These are phyloP conservation scores for Isochrysis galbana DNA, from an alignment of 78 protist species.

Conservation along the genomic window DNA sequence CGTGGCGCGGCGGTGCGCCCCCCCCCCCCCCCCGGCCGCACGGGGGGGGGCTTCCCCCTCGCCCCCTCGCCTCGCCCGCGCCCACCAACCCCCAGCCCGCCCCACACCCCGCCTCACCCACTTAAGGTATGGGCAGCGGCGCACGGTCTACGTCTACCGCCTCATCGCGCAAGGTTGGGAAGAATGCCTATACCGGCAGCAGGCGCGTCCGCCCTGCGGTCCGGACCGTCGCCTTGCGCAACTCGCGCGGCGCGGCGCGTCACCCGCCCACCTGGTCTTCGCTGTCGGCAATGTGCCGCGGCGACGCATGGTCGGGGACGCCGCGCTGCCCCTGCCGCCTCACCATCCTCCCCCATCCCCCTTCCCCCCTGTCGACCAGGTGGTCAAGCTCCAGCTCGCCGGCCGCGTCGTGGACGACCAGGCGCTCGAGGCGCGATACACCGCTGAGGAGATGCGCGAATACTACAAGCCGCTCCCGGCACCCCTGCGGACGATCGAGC, in stretches of 20 bases:
- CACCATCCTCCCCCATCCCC: background rate
- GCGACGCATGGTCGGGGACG: too few species aligned
- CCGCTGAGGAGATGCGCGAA: background rate
- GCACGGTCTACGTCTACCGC: conserved; percentile 87
- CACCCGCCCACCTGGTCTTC: background rate
- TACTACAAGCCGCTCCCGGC: background rate
- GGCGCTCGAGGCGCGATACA: background rate
- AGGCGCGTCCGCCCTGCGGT: too few species aligned
- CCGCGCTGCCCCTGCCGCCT: too few species aligned
- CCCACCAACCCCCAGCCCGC: too few species aligned
- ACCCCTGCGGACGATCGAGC: background rate
- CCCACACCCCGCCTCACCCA: too few species aligned
- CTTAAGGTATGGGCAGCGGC: conserved; percentile 97
- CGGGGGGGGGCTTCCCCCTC: too few species aligned
- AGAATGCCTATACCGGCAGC: background rate
- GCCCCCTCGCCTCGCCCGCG: too few species aligned
- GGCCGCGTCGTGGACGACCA: background rate
- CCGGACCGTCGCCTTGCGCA: too few species aligned
- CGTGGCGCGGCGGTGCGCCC: too few species aligned
- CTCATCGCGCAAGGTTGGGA: conserved; percentile 53
- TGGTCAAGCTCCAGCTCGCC: conserved; percentile 33
- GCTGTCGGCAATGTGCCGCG: too few species aligned
- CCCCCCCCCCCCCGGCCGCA: too few species aligned
- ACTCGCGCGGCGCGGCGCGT: too few species aligned
- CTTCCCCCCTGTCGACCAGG: background rate